phyloP scores from a whole-genome alignment of 345 rosid genomes.

The Citropsis articulata region DNA sequence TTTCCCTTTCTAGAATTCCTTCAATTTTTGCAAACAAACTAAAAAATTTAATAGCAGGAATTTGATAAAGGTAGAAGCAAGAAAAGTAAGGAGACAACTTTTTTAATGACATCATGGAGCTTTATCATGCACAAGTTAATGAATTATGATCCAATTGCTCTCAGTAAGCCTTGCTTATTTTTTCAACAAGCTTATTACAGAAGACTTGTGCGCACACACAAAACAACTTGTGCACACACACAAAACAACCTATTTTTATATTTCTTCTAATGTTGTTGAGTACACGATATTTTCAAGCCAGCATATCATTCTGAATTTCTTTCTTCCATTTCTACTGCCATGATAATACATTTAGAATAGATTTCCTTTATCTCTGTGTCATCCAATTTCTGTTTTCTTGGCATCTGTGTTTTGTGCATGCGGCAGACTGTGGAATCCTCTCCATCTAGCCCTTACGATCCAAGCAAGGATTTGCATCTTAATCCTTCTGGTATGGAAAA shows the following conservation, averaged over 20 bases:
- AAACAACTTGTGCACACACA: background rate
- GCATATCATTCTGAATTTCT: background rate
- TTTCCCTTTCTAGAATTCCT: no score
- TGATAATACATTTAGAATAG: background rate
- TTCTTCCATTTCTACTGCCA: background rate
- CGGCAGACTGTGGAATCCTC: conserved; percentile 59
- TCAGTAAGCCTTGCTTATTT: background rate
- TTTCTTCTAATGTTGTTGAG: background rate
- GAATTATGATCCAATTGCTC: background rate
- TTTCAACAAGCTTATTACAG: background rate
- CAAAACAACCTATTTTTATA: background rate
- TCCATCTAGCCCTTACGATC: conserved; percentile 33
- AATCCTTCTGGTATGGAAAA: conserved; percentile 36
- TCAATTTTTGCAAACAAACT: background rate
- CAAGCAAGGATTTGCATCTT: conserved; percentile 38
- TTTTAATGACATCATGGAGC: background rate
- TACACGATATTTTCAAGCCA: no score
- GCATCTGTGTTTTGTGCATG: conserved; percentile 17
- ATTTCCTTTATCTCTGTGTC: background rate
- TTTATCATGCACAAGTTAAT: background rate
- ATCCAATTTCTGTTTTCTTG: conserved; percentile 2
- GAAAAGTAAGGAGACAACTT: no score
- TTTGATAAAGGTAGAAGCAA: no score
- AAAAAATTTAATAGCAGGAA: background rate
- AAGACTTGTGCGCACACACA: background rate